Evolutionary conservation across 768 basidiomycete species (phyloP).

Genomic region (Lactarius trivialis): DNA sequence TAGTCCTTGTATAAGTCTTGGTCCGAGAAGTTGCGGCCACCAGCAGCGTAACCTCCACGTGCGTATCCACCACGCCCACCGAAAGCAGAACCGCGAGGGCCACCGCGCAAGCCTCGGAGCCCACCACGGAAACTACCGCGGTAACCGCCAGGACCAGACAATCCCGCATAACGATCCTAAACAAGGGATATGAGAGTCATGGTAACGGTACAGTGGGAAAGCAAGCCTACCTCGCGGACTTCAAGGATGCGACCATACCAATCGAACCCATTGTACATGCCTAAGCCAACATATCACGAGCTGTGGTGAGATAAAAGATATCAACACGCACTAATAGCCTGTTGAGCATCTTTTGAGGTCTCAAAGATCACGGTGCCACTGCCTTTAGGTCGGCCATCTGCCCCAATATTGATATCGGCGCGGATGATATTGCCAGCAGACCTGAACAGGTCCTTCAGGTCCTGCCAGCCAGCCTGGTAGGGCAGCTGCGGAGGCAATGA

Average conservation of each 20-base stretch:
- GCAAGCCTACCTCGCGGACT: conserved; percentile 74
- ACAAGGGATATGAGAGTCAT: not conserved
- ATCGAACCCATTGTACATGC: conserved; percentile 95
- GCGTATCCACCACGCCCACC: conserved; percentile 52
- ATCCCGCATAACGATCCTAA: conserved; percentile 84
- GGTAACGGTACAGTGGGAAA: not conserved
- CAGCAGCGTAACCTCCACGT: conserved; percentile 42
- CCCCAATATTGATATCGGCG: conserved; percentile 91
- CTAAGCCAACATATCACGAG: conserved; percentile 38
- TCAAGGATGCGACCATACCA: conserved; percentile 96
- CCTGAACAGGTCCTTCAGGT: conserved; percentile 95
- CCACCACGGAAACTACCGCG: conserved; percentile 47
- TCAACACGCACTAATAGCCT: conserved; percentile 73
- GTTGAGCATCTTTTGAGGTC: conserved; percentile 80
- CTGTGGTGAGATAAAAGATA: not conserved
- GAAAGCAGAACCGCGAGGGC: conserved; percentile 45
- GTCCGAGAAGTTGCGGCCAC: conserved; percentile 70
- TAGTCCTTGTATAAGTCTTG: conserved; percentile 92
- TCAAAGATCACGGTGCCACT: conserved; percentile 98
- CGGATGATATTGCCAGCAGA: conserved; percentile 92
- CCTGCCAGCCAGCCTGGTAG: conserved; percentile 98
- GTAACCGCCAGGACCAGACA: conserved; percentile 57
- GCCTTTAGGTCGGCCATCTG: conserved; percentile 90
- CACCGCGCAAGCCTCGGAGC: conserved; percentile 39
- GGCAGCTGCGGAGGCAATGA: conserved; percentile 53